Base-by-base conservation (phyloP, 176 grass and related monocot genomes). In the Phoenix roebelenii region DNA sequence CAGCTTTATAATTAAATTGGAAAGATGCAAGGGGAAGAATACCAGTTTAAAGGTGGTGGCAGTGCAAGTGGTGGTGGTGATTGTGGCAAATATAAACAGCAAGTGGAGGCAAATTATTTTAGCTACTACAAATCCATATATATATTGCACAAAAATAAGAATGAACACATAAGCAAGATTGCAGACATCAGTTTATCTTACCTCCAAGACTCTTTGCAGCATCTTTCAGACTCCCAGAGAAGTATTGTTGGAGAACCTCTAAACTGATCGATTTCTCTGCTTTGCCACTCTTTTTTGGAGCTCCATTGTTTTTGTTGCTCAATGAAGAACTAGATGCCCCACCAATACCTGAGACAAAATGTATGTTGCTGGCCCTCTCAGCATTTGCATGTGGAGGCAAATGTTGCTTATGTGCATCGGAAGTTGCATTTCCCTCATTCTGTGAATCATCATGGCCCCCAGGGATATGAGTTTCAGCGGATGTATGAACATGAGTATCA, bases 181-280 rank as follows among this genome's bases (percentile, higher is more conserved):
- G 16, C 24, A 18, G 24, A 6, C 17, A 10, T 16, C 49, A 24
- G 12, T 18, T 10, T 15, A 44, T 44, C 58, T 63, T 63, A 73
- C 59, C 59, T 63, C 59, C 70, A 49, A 73, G 70, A 22, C 59
- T 63, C 26, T 54, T 62, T 55, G 70, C 70, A 63, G 59, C 70
- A 63, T 63, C 51, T 63, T 72, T 73, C 51, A 73, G 59, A 63
- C 70, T 73, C 26, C 70, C 59, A 56, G 51, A 61, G 54, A 73
- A 73, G 14, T 73, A 63, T 48, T 73, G 70, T 18, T 73, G 70
- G 19, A 73, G 70, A 44, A 73, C 70, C 4, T 73, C 70, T 54
- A 73, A 54, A 55, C 59, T 73, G 25, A 73, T 63, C 16, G 25
- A 62, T 50, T 55, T 73, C 30, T 73, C 59, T 55, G 70, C 59